These are phyloP conservation scores for Lumnitzera littorea DNA, from an alignment of 345 rosid species.

Conservation along the genomic window DNA sequence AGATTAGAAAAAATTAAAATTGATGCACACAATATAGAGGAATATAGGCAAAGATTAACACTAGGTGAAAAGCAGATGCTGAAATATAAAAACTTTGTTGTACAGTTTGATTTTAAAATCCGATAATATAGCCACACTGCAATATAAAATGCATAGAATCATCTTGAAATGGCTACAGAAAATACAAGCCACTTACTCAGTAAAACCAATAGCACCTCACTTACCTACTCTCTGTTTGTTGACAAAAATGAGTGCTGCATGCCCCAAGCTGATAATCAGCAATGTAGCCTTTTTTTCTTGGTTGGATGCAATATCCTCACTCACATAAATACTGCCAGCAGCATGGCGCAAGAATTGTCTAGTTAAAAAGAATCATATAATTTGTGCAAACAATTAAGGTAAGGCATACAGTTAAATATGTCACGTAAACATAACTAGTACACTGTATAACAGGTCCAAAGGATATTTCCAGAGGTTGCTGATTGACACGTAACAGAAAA, in stretches of 20 bases:
- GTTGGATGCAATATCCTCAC: slow-evolving; percentile 9
- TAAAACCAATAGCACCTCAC: neutral
- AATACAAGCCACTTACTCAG: neutral
- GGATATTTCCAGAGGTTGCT: too few species aligned
- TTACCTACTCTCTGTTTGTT: slow-evolving; percentile 38
- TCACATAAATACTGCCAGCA: slow-evolving; percentile 29
- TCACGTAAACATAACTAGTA: too few species aligned
- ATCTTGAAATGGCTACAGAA: neutral
- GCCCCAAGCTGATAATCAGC: slow-evolving; percentile 45
- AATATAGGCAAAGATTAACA: too few species aligned
- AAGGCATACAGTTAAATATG: too few species aligned
- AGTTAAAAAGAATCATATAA: too few species aligned
- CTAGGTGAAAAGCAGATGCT: too few species aligned
- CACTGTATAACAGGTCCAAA: too few species aligned
- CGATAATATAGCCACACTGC: neutral
- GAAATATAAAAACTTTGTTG: too few species aligned
- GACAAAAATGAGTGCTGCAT: slow-evolving; percentile 52
- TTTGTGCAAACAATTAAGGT: too few species aligned
- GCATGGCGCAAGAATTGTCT: neutral
- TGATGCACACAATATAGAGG: too few species aligned
- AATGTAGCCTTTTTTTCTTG: slow-evolving; percentile 19
- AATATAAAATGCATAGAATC: neutral
- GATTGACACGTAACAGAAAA: slow-evolving; percentile 6
- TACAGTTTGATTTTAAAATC: too few species aligned
- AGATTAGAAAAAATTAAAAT: too few species aligned